Conservation (phyloP, 495 filamentous ascomycete species). For the Haplographium delicatum region DNA sequence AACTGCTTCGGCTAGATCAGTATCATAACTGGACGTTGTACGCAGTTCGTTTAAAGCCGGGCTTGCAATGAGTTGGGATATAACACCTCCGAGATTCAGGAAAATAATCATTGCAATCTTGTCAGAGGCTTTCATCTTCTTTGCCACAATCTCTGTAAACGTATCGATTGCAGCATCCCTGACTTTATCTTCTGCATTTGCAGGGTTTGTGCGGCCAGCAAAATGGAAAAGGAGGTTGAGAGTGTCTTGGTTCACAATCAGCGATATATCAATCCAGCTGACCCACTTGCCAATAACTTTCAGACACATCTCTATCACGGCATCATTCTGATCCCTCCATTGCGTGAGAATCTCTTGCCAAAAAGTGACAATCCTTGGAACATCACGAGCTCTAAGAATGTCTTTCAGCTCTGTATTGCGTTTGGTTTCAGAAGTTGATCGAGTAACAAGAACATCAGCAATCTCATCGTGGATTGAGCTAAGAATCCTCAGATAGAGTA, state of each 20-base stretch:
- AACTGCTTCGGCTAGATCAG: slow-evolving; percentile 87
- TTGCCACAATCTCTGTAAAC: slow-evolving; percentile 90
- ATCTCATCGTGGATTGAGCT: slow-evolving; percentile 94
- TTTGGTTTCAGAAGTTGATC: slow-evolving; percentile 67
- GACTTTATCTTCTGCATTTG: slow-evolving; percentile 59
- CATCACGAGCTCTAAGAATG: slow-evolving; percentile 74
- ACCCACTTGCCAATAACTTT: slow-evolving; percentile 91
- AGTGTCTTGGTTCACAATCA: slow-evolving; percentile 85
- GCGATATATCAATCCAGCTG: slow-evolving; percentile 92
- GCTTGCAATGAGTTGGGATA: slow-evolving; percentile 74
- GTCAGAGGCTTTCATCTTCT: slow-evolving; percentile 92
- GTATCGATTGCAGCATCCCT: slow-evolving; percentile 85
- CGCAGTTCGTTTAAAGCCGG: slow-evolving; percentile 71
- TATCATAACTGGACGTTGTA: slow-evolving; percentile 81
- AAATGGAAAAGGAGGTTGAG: slow-evolving; percentile 77
- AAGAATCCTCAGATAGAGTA: slow-evolving; percentile 84
- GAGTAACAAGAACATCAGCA: slow-evolving; percentile 79
- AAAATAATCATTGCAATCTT: slow-evolving; percentile 92
- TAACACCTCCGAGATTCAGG: slow-evolving; percentile 76
- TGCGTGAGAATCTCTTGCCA: slow-evolving; percentile 87
- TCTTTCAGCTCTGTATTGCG: slow-evolving; percentile 85
- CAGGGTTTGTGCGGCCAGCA: slow-evolving; percentile 51
- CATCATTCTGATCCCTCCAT: slow-evolving; percentile 70
- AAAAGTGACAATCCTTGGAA: slow-evolving; percentile 74
- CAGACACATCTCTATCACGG: slow-evolving; percentile 77